Evolutionary conservation across 2,329 filamentous ascomycete genomes (phyloP).

Genomic region (Fusarium buharicum): DNA sequence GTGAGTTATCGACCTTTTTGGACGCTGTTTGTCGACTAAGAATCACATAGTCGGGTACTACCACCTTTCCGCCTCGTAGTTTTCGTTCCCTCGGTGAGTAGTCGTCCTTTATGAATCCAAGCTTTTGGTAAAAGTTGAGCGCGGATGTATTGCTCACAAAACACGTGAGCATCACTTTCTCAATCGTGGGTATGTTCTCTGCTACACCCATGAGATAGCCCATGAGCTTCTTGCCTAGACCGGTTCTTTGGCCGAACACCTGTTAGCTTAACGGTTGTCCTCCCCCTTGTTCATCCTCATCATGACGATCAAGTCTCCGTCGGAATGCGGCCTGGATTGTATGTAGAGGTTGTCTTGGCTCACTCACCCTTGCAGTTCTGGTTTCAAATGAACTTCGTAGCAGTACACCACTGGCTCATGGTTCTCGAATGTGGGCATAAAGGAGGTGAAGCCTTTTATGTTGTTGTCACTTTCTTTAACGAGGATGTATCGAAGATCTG

Average conservation of each 20-base stretch:
- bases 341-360: slow-evolving; percentile 1
- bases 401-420: slow-evolving; percentile 75
- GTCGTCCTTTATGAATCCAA: slow-evolving; percentile 67
- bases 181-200: slow-evolving; percentile 61
- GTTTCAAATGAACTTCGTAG: slow-evolving; percentile 78
- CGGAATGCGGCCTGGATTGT: slow-evolving; percentile 3
- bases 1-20: slow-evolving; percentile 15
- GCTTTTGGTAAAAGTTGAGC: slow-evolving; percentile 67
- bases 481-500: slow-evolving; percentile 75
- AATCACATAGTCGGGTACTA: slow-evolving; percentile 69
- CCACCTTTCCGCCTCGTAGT: slow-evolving; percentile 64
- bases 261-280: slow-evolving; percentile 16
- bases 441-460: slow-evolving; percentile 69
- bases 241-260: slow-evolving; percentile 58
- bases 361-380: slow-evolving; percentile 64
- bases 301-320: not conserved
- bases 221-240: slow-evolving; percentile 71
- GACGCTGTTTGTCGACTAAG: slow-evolving; percentile 60
- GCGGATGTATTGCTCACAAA: slow-evolving; percentile 70
- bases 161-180: slow-evolving; percentile 79
- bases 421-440: slow-evolving; percentile 78
- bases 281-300: slow-evolving; percentile 6
- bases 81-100: slow-evolving; percentile 64
- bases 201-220: slow-evolving; percentile 64
- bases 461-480: slow-evolving; percentile 54